Percentiles rank a stretch among this genome's conserved stretches.
Evolutionary conservation across 2,329 filamentous ascomycete species (phyloP).

Genomic region (Sporothrix sp.): DNA sequence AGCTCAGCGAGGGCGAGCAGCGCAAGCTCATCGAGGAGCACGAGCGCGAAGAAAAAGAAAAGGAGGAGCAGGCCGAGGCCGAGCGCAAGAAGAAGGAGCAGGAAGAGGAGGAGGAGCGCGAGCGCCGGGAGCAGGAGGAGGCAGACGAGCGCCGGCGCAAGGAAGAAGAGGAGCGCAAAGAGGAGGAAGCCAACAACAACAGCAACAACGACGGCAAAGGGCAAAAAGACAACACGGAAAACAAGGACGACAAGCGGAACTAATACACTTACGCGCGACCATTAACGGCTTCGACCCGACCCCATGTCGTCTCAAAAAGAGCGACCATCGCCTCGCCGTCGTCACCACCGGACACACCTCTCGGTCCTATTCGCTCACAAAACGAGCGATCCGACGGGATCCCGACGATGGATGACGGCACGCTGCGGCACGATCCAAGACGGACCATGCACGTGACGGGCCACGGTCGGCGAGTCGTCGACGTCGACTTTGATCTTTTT

Average conservation of each 20-base stretch:
- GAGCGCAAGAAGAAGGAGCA: constrained; percentile 18
- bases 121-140: constrained; percentile 15
- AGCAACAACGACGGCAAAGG: neutral
- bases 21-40: constrained; percentile 35
- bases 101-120: constrained; percentile 25
- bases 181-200: neutral
- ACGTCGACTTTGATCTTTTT: neutral
- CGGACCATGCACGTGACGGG: too few species aligned
- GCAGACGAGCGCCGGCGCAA: constrained; percentile 11
- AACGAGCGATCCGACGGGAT: neutral
- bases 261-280: too few species aligned
- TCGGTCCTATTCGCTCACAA: neutral
- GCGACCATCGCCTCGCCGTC: neutral
- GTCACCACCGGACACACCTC: too few species aligned
- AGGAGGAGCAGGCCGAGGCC: constrained; percentile 20
- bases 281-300: too few species aligned
- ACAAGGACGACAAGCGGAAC: neutral
- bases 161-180: constrained; percentile 8
- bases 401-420: neutral
- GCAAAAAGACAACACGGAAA: neutral
- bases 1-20: constrained; percentile 49
- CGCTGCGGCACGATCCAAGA: neutral
- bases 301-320: too few species aligned
- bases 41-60: constrained; percentile 23
- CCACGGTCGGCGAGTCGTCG: too few species aligned